Conservation (phyloP, 176 grass and related monocot species). For the Otatea glauca region DNA sequence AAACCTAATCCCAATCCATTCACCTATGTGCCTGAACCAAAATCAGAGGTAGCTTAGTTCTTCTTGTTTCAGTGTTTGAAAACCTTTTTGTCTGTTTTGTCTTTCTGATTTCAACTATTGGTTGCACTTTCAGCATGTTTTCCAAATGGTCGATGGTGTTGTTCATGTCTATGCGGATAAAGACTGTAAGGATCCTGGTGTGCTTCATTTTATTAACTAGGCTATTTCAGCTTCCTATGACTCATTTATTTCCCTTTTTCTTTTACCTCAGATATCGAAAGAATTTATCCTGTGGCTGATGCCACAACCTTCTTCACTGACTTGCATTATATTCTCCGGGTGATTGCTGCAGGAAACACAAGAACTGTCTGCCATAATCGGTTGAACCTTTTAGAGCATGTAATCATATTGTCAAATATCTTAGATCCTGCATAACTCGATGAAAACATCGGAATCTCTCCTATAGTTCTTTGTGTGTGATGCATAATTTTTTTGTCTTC, state of each 20-base stretch:
- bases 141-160: constrained; percentile 93
- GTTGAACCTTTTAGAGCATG: constrained; percentile 93
- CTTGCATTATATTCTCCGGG: constrained; percentile 87
- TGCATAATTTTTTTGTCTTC: constrained; percentile 39
- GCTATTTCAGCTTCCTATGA: constrained; percentile 9
- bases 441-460: constrained; percentile 27
- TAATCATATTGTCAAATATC: constrained; percentile 46
- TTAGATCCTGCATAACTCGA: constrained; percentile 17
- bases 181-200: constrained; percentile 50
- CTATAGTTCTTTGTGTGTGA: constrained; percentile 33
- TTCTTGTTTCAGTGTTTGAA: constrained; percentile 27
- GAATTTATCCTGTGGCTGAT: constrained; percentile 82
- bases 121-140: constrained; percentile 69
- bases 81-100: constrained; percentile 22
- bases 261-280: constrained; percentile 62
- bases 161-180: constrained; percentile 84
- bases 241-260: constrained; percentile 31
- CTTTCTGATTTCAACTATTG: constrained; percentile 14
- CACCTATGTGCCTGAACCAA: constrained; percentile 68
- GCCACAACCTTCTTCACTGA: constrained; percentile 99
- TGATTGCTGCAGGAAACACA: constrained; percentile 86
- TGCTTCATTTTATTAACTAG: constrained; percentile 32
- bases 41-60: constrained; percentile 69
- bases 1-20: constrained; percentile 96
- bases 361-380: constrained; percentile 97